A percentile compares a stretch with the other conserved stretches of the same genome.
phyloP scores from a whole-genome alignment of 2,329 filamentous ascomycete genomes.

The Apiospora pterosperma region DNA sequence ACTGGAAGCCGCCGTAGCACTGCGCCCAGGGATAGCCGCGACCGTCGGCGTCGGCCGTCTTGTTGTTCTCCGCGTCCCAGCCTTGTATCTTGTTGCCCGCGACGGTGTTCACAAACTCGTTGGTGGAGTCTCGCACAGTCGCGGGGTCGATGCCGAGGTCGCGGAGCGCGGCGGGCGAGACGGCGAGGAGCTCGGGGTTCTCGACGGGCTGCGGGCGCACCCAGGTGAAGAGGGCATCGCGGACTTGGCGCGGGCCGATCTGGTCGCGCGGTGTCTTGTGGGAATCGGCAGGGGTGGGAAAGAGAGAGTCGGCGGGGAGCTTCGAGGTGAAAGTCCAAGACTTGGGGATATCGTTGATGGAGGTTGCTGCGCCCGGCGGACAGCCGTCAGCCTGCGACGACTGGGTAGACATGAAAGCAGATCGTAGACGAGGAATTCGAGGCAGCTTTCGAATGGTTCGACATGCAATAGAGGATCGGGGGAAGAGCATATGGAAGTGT shows the following conservation, averaged over 20 bases:
- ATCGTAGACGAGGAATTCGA: slow-evolving; percentile 18
- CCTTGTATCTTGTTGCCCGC: slow-evolving; percentile 81
- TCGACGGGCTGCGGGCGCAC: slow-evolving; percentile 75
- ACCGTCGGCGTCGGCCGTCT: slow-evolving; percentile 37
- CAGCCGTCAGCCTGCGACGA: slow-evolving; percentile 22
- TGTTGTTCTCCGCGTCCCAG: slow-evolving; percentile 62
- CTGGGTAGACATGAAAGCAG: slow-evolving; percentile 29
- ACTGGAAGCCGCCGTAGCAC: slow-evolving; percentile 84
- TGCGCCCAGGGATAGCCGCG: slow-evolving; percentile 95
- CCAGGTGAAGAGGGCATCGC: slow-evolving; percentile 82
- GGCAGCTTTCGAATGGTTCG: background rate
- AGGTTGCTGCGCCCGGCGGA: slow-evolving; percentile 15
- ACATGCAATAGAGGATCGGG: background rate
- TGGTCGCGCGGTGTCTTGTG: slow-evolving; percentile 75
- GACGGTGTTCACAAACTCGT: slow-evolving; percentile 71
- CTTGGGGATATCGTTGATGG: slow-evolving; percentile 57
- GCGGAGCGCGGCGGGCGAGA: slow-evolving; percentile 73
- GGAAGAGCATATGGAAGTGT: background rate
- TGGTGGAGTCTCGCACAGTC: slow-evolving; percentile 61
- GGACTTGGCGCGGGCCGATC: slow-evolving; percentile 79
- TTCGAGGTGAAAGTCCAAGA: slow-evolving; percentile 63
- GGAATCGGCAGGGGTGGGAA: slow-evolving; percentile 76
- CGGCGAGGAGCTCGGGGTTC: slow-evolving; percentile 74
- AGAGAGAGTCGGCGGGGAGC: slow-evolving; percentile 73
- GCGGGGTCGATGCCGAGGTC: slow-evolving; percentile 73